Base-by-base conservation (phyloP, 176 grass and related monocot species). In the Poa pratensis region DNA sequence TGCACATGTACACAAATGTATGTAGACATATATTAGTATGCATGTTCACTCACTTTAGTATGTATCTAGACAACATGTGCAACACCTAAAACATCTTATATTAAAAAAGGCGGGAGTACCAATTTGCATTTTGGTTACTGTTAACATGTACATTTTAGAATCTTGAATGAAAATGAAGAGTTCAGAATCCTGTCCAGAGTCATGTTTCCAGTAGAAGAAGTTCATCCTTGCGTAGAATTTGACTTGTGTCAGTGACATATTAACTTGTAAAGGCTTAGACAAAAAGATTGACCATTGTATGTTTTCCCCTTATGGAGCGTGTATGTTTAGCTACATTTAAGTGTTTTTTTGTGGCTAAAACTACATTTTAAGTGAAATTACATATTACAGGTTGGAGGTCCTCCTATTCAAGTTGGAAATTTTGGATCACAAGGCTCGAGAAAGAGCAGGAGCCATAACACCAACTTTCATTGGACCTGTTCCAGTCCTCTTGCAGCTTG, bases 401-500 rank as follows among this genome's bases (percentile, higher is more conserved):
- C 85, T 95, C 54, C 64, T 98, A 48, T 98, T 98, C 93, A 98
- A 98, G 77, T 86, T 98, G 77, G 93, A 98, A 87, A 85, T 90
- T 87, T 93, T 98, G 87, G 96, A 98, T 55, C 93, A 95, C 50
- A 98, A 93, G 88, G 83, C 93, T 90, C 91, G 96, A 90, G 96
- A 98, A 89, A 93, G 91, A 92, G 87, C 93, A 86, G 96, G 93
- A 85, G 68, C 86, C 46, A 93, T 95, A 92, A 83, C 87, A 72
- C 85, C 89, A 80, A 94, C 96, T 78, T 92, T 95, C 82, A 61
- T 86, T 63, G 90, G 89, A 67, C 91, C 93, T 58, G 90, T 98
- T 90, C 85, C 89, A 83, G 93, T 98, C 75, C 69, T 93, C 87
- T 92, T 98, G 87, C 90, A 95, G 87, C 85, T 89, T 86, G 91